Conservation (phyloP, 257 asterid species). For the Petrea volubilis region DNA sequence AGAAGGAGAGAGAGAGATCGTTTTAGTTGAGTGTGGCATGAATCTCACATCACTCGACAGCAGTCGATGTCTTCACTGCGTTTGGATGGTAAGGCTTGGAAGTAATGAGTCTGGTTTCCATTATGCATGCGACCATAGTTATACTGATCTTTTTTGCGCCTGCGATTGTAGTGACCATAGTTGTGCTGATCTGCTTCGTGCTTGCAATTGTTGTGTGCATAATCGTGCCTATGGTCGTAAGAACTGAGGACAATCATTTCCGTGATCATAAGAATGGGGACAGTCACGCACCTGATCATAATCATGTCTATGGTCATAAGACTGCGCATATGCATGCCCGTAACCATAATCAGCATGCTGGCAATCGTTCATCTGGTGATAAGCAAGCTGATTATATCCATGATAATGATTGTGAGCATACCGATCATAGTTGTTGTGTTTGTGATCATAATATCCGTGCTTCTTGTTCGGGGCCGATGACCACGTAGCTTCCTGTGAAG, state of each 20-base stretch:
- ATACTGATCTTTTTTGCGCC: no score
- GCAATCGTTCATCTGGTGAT: no score
- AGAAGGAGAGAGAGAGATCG: neutral
- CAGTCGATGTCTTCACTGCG: constrained; percentile 12
- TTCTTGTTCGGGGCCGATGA: neutral
- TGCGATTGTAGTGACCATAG: no score
- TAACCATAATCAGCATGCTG: neutral
- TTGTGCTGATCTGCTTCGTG: no score
- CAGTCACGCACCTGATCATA: neutral
- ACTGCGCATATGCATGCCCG: neutral
- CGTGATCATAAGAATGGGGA: neutral
- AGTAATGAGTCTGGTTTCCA: neutral
- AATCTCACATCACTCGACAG: constrained; percentile 25
- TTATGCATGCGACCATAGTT: no score
- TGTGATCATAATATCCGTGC: no score
- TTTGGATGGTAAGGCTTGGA: neutral
- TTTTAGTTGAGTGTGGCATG: neutral
- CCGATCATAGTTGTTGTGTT: no score
- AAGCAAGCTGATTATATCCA: no score
- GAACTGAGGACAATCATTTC: no score
- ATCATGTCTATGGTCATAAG: neutral
- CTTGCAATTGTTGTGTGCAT: no score
- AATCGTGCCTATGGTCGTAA: neutral
- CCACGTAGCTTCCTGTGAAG: neutral
- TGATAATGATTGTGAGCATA: neutral